These are phyloP conservation scores for Bombardia bombarda DNA, from an alignment of 495 filamentous ascomycete genomes.

Conservation along the genomic window DNA sequence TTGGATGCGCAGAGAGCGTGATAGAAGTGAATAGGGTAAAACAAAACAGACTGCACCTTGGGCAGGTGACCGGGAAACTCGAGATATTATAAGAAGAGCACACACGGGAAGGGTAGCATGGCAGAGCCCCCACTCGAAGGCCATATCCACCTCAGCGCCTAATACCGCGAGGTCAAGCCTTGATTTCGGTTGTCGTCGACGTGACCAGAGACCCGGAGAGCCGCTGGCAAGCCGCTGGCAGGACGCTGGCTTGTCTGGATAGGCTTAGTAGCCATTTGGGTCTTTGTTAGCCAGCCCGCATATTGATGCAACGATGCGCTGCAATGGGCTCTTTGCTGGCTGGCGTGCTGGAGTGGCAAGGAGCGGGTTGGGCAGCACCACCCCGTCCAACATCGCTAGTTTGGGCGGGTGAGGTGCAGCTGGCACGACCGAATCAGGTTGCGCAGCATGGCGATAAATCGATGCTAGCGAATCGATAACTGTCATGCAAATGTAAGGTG, in stretches of 20 bases:
- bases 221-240: neutral
- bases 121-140: constrained; percentile 1
- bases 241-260: neutral
- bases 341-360: neutral
- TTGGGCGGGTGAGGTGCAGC: neutral
- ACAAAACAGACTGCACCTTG: constrained; percentile 7
- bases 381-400: constrained; percentile 3
- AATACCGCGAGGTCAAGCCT: constrained; percentile 5
- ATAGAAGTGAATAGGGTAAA: constrained; percentile 23
- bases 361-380: constrained; percentile 15
- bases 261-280: too few species aligned
- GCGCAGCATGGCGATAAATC: constrained; percentile 3
- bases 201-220: neutral
- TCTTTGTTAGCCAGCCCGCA: neutral
- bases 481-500: constrained; percentile 21
- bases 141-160: constrained; percentile 21
- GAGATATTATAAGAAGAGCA: constrained; percentile 23
- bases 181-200: constrained; percentile 2
- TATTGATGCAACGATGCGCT: neutral
- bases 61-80: constrained; percentile 15
- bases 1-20: constrained; percentile 24
- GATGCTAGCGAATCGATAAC: constrained; percentile 15
- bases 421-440: constrained; percentile 17
- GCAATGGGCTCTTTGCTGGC: neutral
- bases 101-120: constrained; percentile 1